Base-by-base conservation (phyloP, 2,329 filamentous ascomycete species). In the Fusarium sp. region DNA sequence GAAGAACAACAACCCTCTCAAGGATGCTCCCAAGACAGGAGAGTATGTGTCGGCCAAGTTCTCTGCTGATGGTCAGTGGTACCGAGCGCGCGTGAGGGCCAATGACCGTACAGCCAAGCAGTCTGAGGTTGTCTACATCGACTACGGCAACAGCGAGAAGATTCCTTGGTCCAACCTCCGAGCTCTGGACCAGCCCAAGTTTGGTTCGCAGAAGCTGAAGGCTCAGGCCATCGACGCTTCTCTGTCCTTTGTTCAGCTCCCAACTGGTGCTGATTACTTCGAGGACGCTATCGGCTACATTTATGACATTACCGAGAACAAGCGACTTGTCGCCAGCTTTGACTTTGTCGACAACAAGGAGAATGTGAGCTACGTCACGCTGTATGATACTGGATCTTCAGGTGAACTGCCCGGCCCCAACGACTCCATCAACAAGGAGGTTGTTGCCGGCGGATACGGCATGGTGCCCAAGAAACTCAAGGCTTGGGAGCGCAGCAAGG, bases 61-160 rank as follows among this genome's bases (percentile, higher is more conserved):
- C 84, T 91, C 90, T 8, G 91, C 90, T 53, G 96, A 99, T 77
- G 89, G 91, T 62, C 89, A 96, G 72, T 99, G 95, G 95, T 99
- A 99, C 83, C 92, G 96, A 65, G 96, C 92, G 33, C 91, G 91
- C 65, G 89, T 99, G 65, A 91, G 94, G 66, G 90, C 94, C 77
- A 97, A 98, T 80, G 96, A 99, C 82, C 93, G 96, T 66, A 87
- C 94, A 10, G 91, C 90, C 75, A 93, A 96, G 86, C 89, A 92
- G 73, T 91, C 94, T 26, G 96, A 99, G 80, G 91, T 99, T 28
- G 83, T 97, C 45, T 99, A 97, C 81, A 89, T 99, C 67, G 96
- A 99, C 83, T 99, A 97, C 80, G 96, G 96, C 74, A 99, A 99
- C 85, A 91, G 88, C 57, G 96, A 99, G 81, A 91, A 90, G 76